Percentiles rank a stretch among this genome's conserved stretches.
Conservation (phyloP, 148 eudicot genomes). For the Dysphania ambrosioides region DNA sequence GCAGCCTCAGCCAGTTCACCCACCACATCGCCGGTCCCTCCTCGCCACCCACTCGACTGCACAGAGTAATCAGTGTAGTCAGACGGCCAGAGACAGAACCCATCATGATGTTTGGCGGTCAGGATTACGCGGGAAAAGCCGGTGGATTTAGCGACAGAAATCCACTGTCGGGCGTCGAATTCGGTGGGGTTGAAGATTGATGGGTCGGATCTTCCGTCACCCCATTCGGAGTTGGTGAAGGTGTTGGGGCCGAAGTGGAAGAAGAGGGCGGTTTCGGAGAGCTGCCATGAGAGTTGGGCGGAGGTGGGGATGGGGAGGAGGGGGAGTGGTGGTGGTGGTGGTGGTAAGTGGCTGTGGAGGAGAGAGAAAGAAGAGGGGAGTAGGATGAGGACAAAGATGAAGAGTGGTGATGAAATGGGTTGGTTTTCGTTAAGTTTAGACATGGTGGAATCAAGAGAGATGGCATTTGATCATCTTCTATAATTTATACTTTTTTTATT, state of each 20-base stretch:
- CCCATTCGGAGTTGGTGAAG: constrained; percentile 80
- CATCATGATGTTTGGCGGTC: constrained; percentile 83
- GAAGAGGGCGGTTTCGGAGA: constrained; percentile 59
- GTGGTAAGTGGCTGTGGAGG: constrained; percentile 28
- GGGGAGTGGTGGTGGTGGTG: constrained; percentile 62
- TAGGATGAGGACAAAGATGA: neutral
- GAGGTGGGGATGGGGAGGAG: constrained; percentile 64
- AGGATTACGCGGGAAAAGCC: constrained; percentile 58
- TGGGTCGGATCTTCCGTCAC: constrained; percentile 50
- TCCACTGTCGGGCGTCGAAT: constrained; percentile 60
- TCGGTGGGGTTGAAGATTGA: constrained; percentile 49
- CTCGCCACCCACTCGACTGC: constrained; percentile 48
- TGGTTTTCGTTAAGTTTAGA: neutral
- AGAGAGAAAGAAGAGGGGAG: constrained; percentile 17
- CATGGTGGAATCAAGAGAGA: constrained; percentile 26
- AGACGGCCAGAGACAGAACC: constrained; percentile 82
- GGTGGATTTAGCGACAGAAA: constrained; percentile 41
- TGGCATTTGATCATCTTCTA: too few relatives aligned
- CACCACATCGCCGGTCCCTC: constrained; percentile 63
- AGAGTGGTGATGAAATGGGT: constrained; percentile 18
- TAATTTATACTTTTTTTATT: too few relatives aligned
- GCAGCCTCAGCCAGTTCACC: constrained; percentile 64
- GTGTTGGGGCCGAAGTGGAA: constrained; percentile 88
- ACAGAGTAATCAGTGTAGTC: constrained; percentile 61
- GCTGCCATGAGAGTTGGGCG: constrained; percentile 60